Conservation (phyloP, 2,329 filamentous ascomycete genomes). For the Lecanicillium sp. region DNA sequence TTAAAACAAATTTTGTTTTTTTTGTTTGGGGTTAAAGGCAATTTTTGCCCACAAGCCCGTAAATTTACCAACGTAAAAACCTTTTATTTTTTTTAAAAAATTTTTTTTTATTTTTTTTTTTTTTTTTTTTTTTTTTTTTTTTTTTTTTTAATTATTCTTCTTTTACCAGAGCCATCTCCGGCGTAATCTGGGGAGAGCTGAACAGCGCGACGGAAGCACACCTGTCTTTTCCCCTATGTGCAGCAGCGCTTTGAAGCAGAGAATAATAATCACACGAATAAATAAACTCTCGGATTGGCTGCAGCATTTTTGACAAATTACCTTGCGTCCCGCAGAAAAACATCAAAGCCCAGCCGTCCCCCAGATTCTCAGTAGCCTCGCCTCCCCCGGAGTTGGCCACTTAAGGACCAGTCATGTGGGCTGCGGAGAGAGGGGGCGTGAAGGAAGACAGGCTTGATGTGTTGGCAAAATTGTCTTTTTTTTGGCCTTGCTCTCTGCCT, state of each 20-base stretch:
- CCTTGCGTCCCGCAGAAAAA: background rate
- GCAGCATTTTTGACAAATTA: slow-evolving; percentile 12
- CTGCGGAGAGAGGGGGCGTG: background rate
- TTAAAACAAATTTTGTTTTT: too few species aligned
- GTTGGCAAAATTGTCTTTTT: too few species aligned
- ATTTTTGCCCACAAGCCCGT: too few species aligned
- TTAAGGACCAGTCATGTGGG: slow-evolving; percentile 4
- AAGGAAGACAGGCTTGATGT: background rate
- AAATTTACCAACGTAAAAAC: too few species aligned
- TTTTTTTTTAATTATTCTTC: background rate
- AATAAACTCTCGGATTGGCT: too few species aligned
- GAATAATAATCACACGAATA: background rate
- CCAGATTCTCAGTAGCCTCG: too few species aligned
- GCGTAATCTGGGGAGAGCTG: background rate
- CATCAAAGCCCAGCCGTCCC: too few species aligned
- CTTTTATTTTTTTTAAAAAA: too few species aligned
- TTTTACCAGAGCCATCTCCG: background rate
- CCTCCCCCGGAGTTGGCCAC: slow-evolving; percentile 3
- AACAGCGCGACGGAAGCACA: background rate
- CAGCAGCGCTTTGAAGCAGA: background rate
- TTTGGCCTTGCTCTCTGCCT: too few species aligned
- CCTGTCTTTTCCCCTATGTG: background rate
- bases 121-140: background rate
- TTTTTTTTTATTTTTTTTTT: too few species aligned
- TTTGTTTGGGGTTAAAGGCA: too few species aligned